phyloP scores from a whole-genome alignment of 2,329 filamentous ascomycete species.

The Fusarium sp. region DNA sequence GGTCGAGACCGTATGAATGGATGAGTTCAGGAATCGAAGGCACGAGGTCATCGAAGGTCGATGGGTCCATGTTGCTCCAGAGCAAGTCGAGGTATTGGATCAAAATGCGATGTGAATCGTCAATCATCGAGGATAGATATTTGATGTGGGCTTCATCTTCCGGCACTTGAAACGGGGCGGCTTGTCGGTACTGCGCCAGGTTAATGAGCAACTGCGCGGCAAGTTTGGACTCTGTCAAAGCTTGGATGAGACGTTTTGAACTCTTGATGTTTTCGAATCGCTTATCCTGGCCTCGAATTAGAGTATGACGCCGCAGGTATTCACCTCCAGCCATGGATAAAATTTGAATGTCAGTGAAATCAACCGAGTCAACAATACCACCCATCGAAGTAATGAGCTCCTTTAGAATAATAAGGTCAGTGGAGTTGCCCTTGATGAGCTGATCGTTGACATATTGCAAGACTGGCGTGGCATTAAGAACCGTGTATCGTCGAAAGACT shows the following conservation, averaged over 20 bases:
- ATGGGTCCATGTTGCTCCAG: constrained; percentile 78
- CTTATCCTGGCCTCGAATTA: constrained; percentile 83
- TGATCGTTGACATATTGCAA: constrained; percentile 91
- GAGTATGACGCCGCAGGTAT: constrained; percentile 80
- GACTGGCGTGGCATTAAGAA: constrained; percentile 85
- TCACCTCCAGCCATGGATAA: constrained; percentile 90
- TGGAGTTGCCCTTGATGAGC: constrained; percentile 83
- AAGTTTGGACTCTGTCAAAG: constrained; percentile 80
- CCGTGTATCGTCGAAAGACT: constrained; percentile 86
- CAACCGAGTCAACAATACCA: constrained; percentile 86
- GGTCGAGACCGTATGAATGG: constrained; percentile 81
- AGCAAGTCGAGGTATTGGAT: constrained; percentile 91
- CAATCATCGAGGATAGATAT: constrained; percentile 85
- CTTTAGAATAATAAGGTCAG: constrained; percentile 90
- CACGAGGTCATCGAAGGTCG: constrained; percentile 82
- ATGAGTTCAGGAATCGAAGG: constrained; percentile 81
- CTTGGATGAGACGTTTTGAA: constrained; percentile 82
- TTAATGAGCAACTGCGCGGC: constrained; percentile 88
- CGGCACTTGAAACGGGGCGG: constrained; percentile 81
- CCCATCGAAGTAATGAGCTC: constrained; percentile 94
- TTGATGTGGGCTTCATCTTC: constrained; percentile 86
- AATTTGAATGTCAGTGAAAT: constrained; percentile 90
- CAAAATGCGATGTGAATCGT: constrained; percentile 88
- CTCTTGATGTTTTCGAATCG: constrained; percentile 81
- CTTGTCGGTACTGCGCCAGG: constrained; percentile 88